phyloP scores from a whole-genome alignment of 257 asterid species.

The Leonotis leonurus region DNA sequence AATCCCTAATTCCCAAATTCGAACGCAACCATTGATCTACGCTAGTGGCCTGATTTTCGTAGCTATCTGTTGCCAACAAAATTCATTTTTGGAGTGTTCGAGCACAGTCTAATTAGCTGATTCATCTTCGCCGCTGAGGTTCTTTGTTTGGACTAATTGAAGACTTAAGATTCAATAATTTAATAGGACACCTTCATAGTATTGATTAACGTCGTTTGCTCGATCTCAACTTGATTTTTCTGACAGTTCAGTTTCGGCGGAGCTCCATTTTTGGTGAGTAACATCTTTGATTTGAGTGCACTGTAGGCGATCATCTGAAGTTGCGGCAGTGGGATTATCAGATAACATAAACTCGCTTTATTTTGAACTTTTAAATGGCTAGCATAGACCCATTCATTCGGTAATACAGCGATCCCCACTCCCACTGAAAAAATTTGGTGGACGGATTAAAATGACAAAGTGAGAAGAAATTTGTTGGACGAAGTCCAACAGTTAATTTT shows the following conservation, averaged over 20 bases:
- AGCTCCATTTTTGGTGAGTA: not conserved
- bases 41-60: not conserved
- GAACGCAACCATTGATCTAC: not conserved
- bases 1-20: conserved; percentile 4
- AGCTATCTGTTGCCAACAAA: not conserved
- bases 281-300: not conserved
- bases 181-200: not conserved
- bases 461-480: too few relatives aligned
- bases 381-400: conserved; percentile 37
- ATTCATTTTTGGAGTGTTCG: not conserved
- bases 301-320: conserved; percentile 6
- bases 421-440: too few relatives aligned
- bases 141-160: not conserved
- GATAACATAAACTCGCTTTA: too few relatives aligned
- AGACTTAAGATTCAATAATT: not conserved
- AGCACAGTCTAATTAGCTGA: not conserved
- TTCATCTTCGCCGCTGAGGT: not conserved
- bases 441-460: too few relatives aligned
- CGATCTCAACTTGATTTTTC: not conserved
- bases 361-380: conserved; percentile 21
- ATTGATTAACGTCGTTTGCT: not conserved
- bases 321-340: conserved; percentile 2
- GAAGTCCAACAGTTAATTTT: too few relatives aligned
- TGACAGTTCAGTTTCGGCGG: not conserved
- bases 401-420: conserved; percentile 19